Percentiles rank a stretch among this genome's conserved stretches.
These are phyloP conservation scores for Nicotiana knightiana DNA, from an alignment of 257 asterid species.

Conservation along the genomic window DNA sequence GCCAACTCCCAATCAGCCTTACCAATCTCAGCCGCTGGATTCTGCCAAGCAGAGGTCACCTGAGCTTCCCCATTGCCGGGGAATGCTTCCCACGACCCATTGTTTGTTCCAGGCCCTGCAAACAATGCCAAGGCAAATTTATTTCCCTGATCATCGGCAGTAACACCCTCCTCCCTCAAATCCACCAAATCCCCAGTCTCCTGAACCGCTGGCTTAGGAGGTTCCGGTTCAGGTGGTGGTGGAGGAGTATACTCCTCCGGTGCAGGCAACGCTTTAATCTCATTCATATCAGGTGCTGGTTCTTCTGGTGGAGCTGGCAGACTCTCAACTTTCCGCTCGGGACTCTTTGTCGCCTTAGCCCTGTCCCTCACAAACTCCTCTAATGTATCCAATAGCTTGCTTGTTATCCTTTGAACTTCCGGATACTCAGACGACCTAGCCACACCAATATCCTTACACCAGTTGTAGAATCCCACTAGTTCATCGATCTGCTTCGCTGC, in stretches of 20 bases:
- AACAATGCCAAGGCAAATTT: constrained; percentile 69
- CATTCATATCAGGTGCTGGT: constrained; percentile 53
- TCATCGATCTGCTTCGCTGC: constrained; percentile 75
- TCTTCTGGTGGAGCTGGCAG: constrained; percentile 39
- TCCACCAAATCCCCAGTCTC: constrained; percentile 57
- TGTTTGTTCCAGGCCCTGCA: constrained; percentile 50
- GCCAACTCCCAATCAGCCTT: constrained; percentile 92
- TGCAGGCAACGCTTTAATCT: constrained; percentile 69
- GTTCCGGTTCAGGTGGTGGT: constrained; percentile 58
- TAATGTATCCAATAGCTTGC: constrained; percentile 68
- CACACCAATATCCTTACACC: constrained; percentile 77
- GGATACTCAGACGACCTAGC: constrained; percentile 69
- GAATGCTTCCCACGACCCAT: constrained; percentile 81
- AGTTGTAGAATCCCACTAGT: constrained; percentile 49
- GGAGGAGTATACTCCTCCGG: constrained; percentile 57
- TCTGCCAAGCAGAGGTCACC: constrained; percentile 87
- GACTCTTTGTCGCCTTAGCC: constrained; percentile 63
- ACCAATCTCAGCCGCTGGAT: constrained; percentile 74
- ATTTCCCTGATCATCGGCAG: constrained; percentile 80
- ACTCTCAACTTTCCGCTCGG: constrained; percentile 48
- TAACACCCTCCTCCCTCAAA: constrained; percentile 69
- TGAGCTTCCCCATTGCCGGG: constrained; percentile 41
- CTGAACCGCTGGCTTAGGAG: constrained; percentile 38
- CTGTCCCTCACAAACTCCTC: constrained; percentile 84
- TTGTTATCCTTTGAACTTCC: constrained; percentile 60